phyloP scores from a whole-genome alignment of 768 basidiomycete genomes.

The Suillus placidus region DNA sequence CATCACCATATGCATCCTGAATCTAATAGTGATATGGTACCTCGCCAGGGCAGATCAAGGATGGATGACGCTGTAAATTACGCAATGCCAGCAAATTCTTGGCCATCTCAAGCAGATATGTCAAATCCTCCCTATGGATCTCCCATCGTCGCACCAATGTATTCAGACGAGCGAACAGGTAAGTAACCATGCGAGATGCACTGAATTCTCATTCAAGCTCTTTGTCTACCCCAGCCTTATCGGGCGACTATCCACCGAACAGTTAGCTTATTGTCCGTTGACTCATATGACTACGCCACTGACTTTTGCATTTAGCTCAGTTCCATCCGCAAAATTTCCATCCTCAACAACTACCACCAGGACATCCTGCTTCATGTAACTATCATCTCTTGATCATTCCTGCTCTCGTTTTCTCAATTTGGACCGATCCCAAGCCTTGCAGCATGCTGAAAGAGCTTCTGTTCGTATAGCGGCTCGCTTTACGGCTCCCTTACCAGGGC shows the following conservation, averaged over 20 bases:
- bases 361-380: constrained; percentile 35
- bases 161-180: constrained; percentile 64
- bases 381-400: constrained; percentile 27
- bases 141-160: constrained; percentile 49
- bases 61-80: constrained; percentile 36
- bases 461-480: constrained; percentile 60
- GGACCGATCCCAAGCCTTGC: constrained; percentile 45
- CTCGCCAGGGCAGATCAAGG: constrained; percentile 31
- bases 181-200: constrained; percentile 24
- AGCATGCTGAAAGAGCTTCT: constrained; percentile 56
- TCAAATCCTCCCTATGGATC: constrained; percentile 43
- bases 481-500: constrained; percentile 33
- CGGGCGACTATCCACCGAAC: constrained; percentile 45
- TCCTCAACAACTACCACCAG: constrained; percentile 28
- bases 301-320: constrained; percentile 30
- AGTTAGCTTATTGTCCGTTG: constrained; percentile 30
- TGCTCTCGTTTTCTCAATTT: constrained; percentile 23
- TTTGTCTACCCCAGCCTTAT: constrained; percentile 38
- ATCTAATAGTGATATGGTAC: constrained; percentile 34
- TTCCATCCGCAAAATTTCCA: constrained; percentile 41
- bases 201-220: constrained; percentile 16
- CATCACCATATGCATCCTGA: constrained; percentile 36
- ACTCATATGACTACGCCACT: constrained; percentile 19
- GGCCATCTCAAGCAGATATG: constrained; percentile 38
- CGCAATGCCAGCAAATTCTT: constrained; percentile 31